Evolutionary conservation across 2,329 filamentous ascomycete genomes (phyloP).

Genomic region (Pseudogymnoascus sp.): DNA sequence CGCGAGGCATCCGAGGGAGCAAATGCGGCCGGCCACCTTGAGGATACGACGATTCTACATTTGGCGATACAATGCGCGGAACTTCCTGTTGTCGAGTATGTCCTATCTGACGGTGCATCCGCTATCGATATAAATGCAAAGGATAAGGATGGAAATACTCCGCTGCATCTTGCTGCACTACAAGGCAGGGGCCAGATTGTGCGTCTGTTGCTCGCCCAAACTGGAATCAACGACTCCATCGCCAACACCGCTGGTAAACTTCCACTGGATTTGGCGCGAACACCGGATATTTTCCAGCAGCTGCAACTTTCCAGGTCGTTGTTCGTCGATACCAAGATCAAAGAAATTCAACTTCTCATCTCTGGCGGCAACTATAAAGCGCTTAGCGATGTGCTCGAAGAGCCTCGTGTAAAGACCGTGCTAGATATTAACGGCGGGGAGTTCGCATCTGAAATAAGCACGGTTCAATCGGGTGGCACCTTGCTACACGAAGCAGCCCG

Average conservation of each 20-base stretch:
- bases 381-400: constrained; percentile 72
- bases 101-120: constrained; percentile 66
- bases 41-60: constrained; percentile 86
- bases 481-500: constrained; percentile 88
- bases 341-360: constrained; percentile 75
- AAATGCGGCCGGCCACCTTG: constrained; percentile 38
- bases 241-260: constrained; percentile 78
- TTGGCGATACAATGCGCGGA: constrained; percentile 94
- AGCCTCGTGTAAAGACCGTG: constrained; percentile 75
- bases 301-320: constrained; percentile 84
- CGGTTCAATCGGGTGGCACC: constrained; percentile 77
- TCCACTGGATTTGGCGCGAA: constrained; percentile 81
- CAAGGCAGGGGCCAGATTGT: constrained; percentile 77
- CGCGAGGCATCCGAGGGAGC: constrained; percentile 44
- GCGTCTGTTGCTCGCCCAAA: constrained; percentile 71
- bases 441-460: constrained; percentile 71
- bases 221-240: constrained; percentile 79
- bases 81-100: constrained; percentile 83
- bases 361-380: constrained; percentile 64
- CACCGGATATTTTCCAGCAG: constrained; percentile 90
- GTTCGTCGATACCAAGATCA: constrained; percentile 79
- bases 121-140: constrained; percentile 77
- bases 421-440: constrained; percentile 91
- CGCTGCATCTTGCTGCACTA: constrained; percentile 77
- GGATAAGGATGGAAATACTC: constrained; percentile 90